Percentiles rank a stretch among this genome's conserved stretches.
phyloP scores from a whole-genome alignment of 129 eudicot species.

The Lactuca sativa region DNA sequence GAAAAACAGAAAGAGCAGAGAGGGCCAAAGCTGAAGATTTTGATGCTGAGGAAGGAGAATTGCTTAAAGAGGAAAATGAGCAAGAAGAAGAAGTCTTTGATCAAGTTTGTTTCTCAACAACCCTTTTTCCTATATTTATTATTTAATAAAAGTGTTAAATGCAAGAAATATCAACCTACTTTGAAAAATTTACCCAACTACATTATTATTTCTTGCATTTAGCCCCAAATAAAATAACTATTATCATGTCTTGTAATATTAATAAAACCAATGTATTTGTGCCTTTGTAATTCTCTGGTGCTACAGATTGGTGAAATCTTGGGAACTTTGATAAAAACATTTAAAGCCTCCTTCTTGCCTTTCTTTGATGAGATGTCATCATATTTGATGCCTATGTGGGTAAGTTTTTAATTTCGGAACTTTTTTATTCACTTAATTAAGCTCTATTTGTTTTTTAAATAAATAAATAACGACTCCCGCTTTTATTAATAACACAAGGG shows the following conservation, averaged over 20 bases:
- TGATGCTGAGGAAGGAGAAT: conserved; percentile 97
- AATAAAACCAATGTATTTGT: background rate
- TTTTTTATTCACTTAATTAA: background rate
- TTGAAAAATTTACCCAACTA: no score
- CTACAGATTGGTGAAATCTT: conserved; percentile 86
- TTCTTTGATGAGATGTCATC: conserved; percentile 96
- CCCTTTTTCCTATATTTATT: background rate
- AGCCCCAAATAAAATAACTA: no score
- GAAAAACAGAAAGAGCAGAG: conserved; percentile 89
- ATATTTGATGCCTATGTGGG: conserved; percentile 99
- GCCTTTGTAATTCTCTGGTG: conserved; percentile 1
- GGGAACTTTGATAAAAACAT: conserved; percentile 95
- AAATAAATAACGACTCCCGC: background rate
- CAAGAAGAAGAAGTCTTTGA: conserved; percentile 99
- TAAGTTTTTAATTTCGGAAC: conserved; percentile 32
- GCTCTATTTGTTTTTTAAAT: background rate
- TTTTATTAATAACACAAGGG: conserved; percentile 47
- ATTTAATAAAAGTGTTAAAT: background rate
- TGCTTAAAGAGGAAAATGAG: conserved; percentile 95
- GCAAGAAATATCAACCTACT: background rate
- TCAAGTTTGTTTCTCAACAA: conserved; percentile 52
- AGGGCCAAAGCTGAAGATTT: conserved; percentile 98
- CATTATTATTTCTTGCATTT: no score
- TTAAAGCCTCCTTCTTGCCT: conserved; percentile 92
- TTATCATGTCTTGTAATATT: no score